These are phyloP conservation scores for Penicillium palitans DNA, from an alignment of 2,329 filamentous ascomycete genomes.

Conservation along the genomic window DNA sequence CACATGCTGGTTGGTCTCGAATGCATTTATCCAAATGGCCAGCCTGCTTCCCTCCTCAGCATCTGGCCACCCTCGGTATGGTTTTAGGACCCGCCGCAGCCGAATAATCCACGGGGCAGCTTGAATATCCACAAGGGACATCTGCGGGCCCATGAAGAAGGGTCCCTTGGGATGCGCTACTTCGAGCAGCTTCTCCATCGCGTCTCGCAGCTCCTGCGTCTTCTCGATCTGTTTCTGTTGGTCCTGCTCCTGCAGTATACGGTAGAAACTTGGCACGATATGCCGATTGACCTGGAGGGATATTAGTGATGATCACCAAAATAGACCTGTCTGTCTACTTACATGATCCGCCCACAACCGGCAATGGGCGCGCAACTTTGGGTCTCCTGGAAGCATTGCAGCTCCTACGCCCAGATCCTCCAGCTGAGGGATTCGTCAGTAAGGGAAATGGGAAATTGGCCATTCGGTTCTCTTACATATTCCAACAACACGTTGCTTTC, in stretches of 20 bases:
- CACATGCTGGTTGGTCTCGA: slow-evolving; percentile 65
- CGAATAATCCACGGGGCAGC: slow-evolving; percentile 74
- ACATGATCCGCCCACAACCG: slow-evolving; percentile 81
- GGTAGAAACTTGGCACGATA: slow-evolving; percentile 75
- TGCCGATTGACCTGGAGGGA: slow-evolving; percentile 67
- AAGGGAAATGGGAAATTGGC: neutral
- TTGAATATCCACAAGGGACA: slow-evolving; percentile 71
- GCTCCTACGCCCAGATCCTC: slow-evolving; percentile 68
- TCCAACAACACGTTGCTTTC: slow-evolving; percentile 82
- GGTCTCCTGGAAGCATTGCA: slow-evolving; percentile 61
- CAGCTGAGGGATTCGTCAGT: slow-evolving; percentile 51
- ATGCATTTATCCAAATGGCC: slow-evolving; percentile 68
- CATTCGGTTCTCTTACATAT: slow-evolving; percentile 61
- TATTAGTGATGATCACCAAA: slow-evolving; percentile 16
- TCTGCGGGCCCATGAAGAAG: slow-evolving; percentile 62
- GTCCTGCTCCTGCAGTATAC: slow-evolving; percentile 67
- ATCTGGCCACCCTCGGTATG: slow-evolving; percentile 66
- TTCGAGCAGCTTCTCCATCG: slow-evolving; percentile 63
- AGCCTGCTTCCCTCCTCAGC: slow-evolving; percentile 64
- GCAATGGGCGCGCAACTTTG: slow-evolving; percentile 69
- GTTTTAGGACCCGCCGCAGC: slow-evolving; percentile 64
- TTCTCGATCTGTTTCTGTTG: slow-evolving; percentile 58
- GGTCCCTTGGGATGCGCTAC: slow-evolving; percentile 62
- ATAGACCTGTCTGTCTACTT: slow-evolving; percentile 29
- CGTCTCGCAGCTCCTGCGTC: slow-evolving; percentile 62